Evolutionary conservation across 2,329 filamentous ascomycete genomes (phyloP), one percentile per base, ranked within the genome.

Genomic region (Cyphellophora europaea): DNA sequence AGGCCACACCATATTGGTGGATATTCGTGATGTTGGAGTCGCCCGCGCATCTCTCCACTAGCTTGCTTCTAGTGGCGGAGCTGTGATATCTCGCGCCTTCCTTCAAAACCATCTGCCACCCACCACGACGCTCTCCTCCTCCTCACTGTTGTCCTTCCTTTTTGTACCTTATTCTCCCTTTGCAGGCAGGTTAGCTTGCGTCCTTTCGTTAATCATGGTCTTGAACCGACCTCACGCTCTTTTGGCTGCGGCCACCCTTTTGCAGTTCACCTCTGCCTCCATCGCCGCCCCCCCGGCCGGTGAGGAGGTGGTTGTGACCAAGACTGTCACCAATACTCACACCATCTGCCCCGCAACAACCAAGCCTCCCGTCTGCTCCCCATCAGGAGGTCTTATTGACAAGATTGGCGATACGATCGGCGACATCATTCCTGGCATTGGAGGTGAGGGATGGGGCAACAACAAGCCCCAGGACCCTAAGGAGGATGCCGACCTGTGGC

Each of bases 191-290:
- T 25, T 25, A 25, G 21, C 21, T 25, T 25, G 21, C 21, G 21
- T 25, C 21, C 21, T 25, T 25, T 25, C 21, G 21, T 25, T 25
- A 25, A 25, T n/a, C 21, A 25, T 25, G 21, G 21, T 25, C 21
- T 25, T 25, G 8, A n/a, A n/a, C 8, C 21, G 21, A 25, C 8
- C 21, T n/a, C 21, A 25, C 21, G 21, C 21, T 25, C 21, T 25
- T 25, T 25, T 25, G 21, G 21, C 21, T 25, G 21, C 21, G 21
- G 21, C 21, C 21, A 25, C 21, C 21, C 8, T 25, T n/a, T 25
- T 25, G 21, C 8, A 25, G 21, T 8, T 25, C n/a, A 8, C 21
- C n/a, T 25, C 21, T 25, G 21, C 21, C n/a, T 25, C 21, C n/a
- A n/a, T n/a, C n/a, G 21, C 8, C 21, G 21, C 21, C 8, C 21